These are phyloP conservation scores for Alternaria novae-zelandiae DNA, from an alignment of 2,329 filamentous ascomycete genomes.

Conservation along the genomic window DNA sequence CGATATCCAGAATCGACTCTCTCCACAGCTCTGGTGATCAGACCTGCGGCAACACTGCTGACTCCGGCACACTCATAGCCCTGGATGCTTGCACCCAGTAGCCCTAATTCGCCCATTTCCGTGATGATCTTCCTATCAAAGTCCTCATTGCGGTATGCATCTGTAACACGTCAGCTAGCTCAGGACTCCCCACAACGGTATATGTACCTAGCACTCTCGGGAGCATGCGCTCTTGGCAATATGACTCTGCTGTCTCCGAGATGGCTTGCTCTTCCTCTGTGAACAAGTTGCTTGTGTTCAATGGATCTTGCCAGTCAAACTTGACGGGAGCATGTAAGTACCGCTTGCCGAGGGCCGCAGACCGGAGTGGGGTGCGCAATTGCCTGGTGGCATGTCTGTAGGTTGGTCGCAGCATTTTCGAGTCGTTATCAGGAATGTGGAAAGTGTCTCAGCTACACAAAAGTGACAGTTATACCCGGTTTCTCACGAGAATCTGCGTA, in stretches of 20 bases:
- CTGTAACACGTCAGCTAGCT: constrained; percentile 52
- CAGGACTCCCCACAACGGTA: background rate
- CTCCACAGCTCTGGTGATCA: constrained; percentile 90
- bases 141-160: constrained; percentile 84
- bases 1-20: constrained; percentile 90
- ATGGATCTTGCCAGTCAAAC: constrained; percentile 93
- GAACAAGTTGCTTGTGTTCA: constrained; percentile 74
- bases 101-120: constrained; percentile 92
- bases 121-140: constrained; percentile 85
- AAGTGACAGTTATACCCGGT: background rate
- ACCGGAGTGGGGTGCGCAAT: constrained; percentile 38
- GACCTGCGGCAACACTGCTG: constrained; percentile 83
- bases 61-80: constrained; percentile 89
- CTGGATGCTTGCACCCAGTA: constrained; percentile 83
- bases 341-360: constrained; percentile 45
- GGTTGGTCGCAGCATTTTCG: constrained; percentile 54
- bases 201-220: constrained; percentile 80
- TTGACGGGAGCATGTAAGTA: constrained; percentile 51
- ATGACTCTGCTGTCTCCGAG: constrained; percentile 86
- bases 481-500: constrained; percentile 3
- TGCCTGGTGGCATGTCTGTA: constrained; percentile 50
- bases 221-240: constrained; percentile 88
- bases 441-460: background rate
- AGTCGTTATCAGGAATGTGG: background rate
- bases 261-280: constrained; percentile 93